Evolutionary conservation across 2,329 filamentous ascomycete species (phyloP), one percentile per base, ranked within the genome.

Genomic region (Fusarium brevicatenulatum): DNA sequence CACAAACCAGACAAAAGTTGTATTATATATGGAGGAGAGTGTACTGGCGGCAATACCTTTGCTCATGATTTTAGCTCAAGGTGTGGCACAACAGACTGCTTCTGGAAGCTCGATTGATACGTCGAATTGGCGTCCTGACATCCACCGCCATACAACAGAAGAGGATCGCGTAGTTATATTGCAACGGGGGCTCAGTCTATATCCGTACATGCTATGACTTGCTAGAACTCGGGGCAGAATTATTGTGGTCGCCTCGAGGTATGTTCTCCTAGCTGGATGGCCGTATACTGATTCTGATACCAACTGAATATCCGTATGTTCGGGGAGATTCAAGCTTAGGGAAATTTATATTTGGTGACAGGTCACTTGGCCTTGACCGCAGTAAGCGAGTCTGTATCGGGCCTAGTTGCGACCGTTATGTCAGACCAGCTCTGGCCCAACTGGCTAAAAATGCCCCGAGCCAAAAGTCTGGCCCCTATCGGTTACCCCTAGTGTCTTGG

Each of bases 401-500:
- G 67, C 62, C 44, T 68, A 67, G 63, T 59, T 58, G 63, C 49
- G 59, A 66, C 71, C 71, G 70, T 77, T 77, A 47, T 58, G 40
- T 61, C 70, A 61, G 60, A 44, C 52, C 63, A 64, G 32, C 58
- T 66, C 30, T 67, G 58, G 63, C 55, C 66, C 63, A 68, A 64
- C 34, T 73, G 52, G 74, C 66, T 74, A 76, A 74, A 76, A 75
- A 76, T 77, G 60, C 69, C 70, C 75, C 75, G 76, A 77, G 43
- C 68, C 69, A 66, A 42, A 42, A 34, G 62, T 64, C 57, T 52
- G 66, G 72, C 63, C 74, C 71, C 61, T 68, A 67, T 70, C 67
- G 37, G 36, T 49, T 57, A 50, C 57, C 68, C 52, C 53, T 61
- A 59, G 71, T 56, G 58, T 63, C 55, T 59, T 44, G 50, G 34